Conservation (phyloP, 2,329 filamentous ascomycete genomes). For the Lizonia empirigonia region DNA sequence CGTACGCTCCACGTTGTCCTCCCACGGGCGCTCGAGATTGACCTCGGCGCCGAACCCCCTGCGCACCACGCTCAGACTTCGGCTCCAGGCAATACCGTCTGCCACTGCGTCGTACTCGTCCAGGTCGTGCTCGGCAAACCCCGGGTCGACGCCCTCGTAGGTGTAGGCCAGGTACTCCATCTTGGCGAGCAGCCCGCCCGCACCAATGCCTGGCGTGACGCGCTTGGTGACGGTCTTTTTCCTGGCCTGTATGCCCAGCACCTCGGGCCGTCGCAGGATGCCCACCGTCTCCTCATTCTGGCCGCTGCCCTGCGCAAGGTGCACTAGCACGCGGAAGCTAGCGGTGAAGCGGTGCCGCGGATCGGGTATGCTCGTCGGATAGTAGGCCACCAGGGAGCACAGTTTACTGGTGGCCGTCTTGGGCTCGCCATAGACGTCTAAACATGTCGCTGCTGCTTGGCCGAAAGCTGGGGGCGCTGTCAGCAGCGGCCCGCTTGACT, state of each 20-base stretch:
- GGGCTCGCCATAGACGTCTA: constrained; percentile 63
- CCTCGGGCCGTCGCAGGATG: constrained; percentile 56
- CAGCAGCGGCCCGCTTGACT: constrained; percentile 1
- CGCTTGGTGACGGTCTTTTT: constrained; percentile 55
- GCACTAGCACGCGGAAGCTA: constrained; percentile 59
- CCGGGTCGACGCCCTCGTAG: constrained; percentile 62
- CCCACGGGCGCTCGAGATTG: constrained; percentile 53
- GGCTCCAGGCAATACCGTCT: constrained; percentile 71
- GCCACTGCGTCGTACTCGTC: constrained; percentile 70
- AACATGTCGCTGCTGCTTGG: constrained; percentile 63
- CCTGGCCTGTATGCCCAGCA: constrained; percentile 60
- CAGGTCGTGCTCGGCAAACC: constrained; percentile 73
- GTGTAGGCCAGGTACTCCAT: constrained; percentile 57
- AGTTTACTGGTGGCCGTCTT: constrained; percentile 57
- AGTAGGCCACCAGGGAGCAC: constrained; percentile 66
- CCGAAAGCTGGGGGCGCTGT: constrained; percentile 60
- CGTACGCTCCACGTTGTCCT: constrained; percentile 49
- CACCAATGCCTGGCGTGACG: constrained; percentile 58
- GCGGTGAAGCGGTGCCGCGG: constrained; percentile 53
- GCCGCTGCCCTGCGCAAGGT: constrained; percentile 55
- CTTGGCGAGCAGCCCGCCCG: constrained; percentile 52
- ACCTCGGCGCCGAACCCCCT: constrained; percentile 62
- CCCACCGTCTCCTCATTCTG: constrained; percentile 52
- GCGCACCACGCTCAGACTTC: constrained; percentile 65
- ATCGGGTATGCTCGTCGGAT: constrained; percentile 63